A percentile compares a stretch with the other conserved stretches of the same genome.
These are phyloP conservation scores for Heracleum sosnowskyi DNA, from an alignment of 129 eudicot species.

Conservation along the genomic window DNA sequence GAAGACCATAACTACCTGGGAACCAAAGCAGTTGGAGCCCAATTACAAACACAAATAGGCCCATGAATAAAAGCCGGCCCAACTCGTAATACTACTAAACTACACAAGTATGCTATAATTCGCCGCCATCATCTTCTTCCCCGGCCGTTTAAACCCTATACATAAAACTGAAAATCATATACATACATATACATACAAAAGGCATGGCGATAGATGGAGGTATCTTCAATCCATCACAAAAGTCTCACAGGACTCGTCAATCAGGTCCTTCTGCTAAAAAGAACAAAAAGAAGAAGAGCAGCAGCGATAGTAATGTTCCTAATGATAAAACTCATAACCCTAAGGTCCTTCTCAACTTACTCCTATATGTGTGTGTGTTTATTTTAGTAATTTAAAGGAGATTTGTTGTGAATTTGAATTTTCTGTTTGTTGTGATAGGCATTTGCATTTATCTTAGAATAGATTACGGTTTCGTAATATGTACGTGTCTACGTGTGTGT, in stretches of 20 bases:
- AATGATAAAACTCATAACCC: conserved; percentile 46
- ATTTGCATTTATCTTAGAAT: too few species aligned
- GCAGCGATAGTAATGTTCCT: conserved; percentile 8
- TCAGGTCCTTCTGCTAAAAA: conserved; percentile 77
- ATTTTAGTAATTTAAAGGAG: neutral
- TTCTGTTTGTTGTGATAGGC: too few species aligned
- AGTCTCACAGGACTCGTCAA: conserved; percentile 61
- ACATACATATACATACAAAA: neutral
- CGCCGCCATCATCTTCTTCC: neutral
- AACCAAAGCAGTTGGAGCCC: too few species aligned
- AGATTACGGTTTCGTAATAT: too few species aligned
- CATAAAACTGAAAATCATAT: neutral
- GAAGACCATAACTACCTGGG: too few species aligned
- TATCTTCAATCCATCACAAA: conserved; percentile 44
- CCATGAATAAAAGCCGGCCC: neutral
- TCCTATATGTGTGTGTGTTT: neutral
- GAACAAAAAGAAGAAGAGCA: conserved; percentile 47
- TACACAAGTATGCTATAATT: too few species aligned
- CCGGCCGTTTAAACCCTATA: neutral
- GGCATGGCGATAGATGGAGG: conserved; percentile 18
- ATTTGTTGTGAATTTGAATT: neutral
- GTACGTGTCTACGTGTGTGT: too few species aligned
- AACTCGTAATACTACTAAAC: neutral
- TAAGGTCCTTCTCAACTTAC: conserved; percentile 39
- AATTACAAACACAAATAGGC: too few species aligned